Percentiles rank a stretch among this genome's conserved stretches.
Evolutionary conservation across 176 grass and related monocot species (phyloP).

Genomic region (Musa acuminata): DNA sequence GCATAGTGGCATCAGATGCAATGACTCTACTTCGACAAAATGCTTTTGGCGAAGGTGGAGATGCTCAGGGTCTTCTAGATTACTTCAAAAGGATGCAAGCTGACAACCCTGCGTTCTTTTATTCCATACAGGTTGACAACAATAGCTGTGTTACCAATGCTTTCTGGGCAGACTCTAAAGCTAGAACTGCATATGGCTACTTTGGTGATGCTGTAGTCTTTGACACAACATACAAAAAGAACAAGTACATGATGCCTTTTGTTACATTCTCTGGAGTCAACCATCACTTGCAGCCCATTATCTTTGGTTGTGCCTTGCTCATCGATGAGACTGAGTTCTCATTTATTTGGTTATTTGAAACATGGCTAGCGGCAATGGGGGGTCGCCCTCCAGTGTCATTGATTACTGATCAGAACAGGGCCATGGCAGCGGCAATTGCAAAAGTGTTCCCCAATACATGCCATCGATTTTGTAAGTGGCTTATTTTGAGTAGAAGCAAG

Average conservation of each 20-base stretch:
- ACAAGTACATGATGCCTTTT: constrained; percentile 83
- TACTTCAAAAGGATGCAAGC: constrained; percentile 65
- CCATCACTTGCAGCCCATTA: constrained; percentile 76
- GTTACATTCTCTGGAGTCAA: constrained; percentile 77
- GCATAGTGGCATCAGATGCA: constrained; percentile 33
- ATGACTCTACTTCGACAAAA: constrained; percentile 48
- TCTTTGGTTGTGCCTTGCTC: constrained; percentile 79
- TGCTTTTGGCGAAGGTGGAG: constrained; percentile 53
- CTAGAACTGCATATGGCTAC: constrained; percentile 46
- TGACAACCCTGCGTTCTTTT: constrained; percentile 56
- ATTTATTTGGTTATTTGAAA: constrained; percentile 80
- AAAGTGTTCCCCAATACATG: constrained; percentile 59
- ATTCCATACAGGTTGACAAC: constrained; percentile 78
- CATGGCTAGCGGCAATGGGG: constrained; percentile 76
- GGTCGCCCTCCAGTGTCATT: constrained; percentile 45
- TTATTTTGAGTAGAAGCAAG: constrained; percentile 67
- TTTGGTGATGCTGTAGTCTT: constrained; percentile 80
- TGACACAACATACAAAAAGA: constrained; percentile 85
- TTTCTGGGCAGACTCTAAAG: constrained; percentile 76
- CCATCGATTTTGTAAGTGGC: constrained; percentile 88
- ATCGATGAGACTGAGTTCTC: constrained; percentile 74
- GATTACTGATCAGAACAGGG: constrained; percentile 74
- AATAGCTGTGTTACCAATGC: constrained; percentile 66
- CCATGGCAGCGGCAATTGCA: constrained; percentile 55
- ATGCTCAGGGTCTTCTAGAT: constrained; percentile 57